Conservation (phyloP, 108 stramenopile species). For the Cyclotella baltica region DNA sequence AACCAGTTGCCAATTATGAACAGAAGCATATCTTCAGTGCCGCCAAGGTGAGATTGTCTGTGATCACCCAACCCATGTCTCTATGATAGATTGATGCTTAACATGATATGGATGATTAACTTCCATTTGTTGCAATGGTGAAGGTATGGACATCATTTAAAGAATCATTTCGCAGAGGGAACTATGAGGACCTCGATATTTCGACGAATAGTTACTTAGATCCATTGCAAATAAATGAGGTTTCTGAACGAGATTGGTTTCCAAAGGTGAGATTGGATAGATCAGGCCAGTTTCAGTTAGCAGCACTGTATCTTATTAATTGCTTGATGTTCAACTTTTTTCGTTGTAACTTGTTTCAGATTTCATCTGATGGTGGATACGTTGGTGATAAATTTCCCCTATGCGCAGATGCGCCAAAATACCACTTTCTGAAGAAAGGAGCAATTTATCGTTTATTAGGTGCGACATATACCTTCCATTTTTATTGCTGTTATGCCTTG, state of each 20-base stretch:
- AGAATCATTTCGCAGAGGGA: constrained; percentile 26
- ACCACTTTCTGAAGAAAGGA: constrained; percentile 44
- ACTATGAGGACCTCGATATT: constrained; percentile 50
- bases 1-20: constrained; percentile 50
- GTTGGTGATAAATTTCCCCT: constrained; percentile 57
- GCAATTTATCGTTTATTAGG: constrained; percentile 35
- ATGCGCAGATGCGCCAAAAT: constrained; percentile 49
- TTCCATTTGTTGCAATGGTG: too few relatives aligned
- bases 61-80: constrained; percentile 38
- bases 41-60: too few relatives aligned
- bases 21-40: constrained; percentile 53
- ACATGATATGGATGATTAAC: too few relatives aligned
- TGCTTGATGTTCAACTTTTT: too few relatives aligned
- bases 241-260: constrained; percentile 40
- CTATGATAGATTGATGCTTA: too few relatives aligned
- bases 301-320: neutral
- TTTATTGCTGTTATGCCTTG: neutral
- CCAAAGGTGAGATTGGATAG: constrained; percentile 32
- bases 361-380: constrained; percentile 23
- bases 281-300: neutral
- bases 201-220: constrained; percentile 43
- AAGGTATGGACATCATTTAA: constrained; percentile 64
- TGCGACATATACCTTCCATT: neutral
- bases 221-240: constrained; percentile 41
- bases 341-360: too few relatives aligned